Base-by-base conservation (phyloP, 306 rosid genomes). In the Rosa lucieae region DNA sequence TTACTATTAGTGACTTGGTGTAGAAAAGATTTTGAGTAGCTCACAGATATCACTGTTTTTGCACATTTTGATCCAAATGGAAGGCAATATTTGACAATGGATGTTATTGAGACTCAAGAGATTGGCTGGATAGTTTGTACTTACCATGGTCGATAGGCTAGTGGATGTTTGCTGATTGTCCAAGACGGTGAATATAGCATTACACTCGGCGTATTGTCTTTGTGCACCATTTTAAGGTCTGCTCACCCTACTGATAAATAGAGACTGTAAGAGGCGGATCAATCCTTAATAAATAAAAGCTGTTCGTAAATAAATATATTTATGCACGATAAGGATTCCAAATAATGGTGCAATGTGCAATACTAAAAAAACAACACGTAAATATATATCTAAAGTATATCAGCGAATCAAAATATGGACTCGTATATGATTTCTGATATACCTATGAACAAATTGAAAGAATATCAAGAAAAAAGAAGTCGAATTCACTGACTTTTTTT, bases 71-170 rank as follows among this genome's bases (percentile, higher is more conserved):
- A 92, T 89, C 96, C 98, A 18, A 94, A 90, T 79, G 98, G 98
- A 86, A 94, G 97, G 80, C 98, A 89, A 73, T 94, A 97, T 84
- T 88, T 92, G 86, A 92, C 97, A 61, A 90, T 88, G 97, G 89
- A 90, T 97, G 98, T n/a, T 94, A 88, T 29, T 76, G 90, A 44
- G 47, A 44, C 47, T 44, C 11, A 32, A 75, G 89, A 86, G 73
- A 90, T 89, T 9, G 97, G 97, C 68, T 74, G 32, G 61, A 81
- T 84, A 3, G 79, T 87, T 52, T 44, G 10, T 10, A 44, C 69
- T 56, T 26, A 44, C 29, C 39, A 85, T 94, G 47, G 89, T 89
- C 0, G 76, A 32, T 32, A 81, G 56, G 51, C 85, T 26, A 70
- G 77, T 3, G 91, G 97, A 14, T 87, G 88, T 40, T 78, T 94